Evolutionary conservation across 768 basidiomycete species (phyloP).

Genomic region (Trametes cingulata): DNA sequence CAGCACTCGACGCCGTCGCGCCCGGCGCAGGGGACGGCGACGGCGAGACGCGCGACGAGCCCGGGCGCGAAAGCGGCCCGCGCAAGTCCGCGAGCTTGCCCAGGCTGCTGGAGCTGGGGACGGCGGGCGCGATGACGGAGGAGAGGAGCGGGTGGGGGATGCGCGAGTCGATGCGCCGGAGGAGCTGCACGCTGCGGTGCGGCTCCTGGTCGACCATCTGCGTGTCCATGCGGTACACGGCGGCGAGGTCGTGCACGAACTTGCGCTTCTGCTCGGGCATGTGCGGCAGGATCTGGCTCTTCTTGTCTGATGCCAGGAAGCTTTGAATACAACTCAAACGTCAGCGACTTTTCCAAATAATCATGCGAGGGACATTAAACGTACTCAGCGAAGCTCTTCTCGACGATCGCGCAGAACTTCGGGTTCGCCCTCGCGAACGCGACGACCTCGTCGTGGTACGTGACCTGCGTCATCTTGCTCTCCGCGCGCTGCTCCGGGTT

Average conservation of each 20-base stretch:
- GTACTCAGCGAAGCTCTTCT: conserved; percentile 81
- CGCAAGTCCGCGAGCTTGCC: conserved; percentile 66
- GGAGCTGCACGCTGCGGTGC: conserved; percentile 78
- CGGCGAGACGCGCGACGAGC: conserved; percentile 12
- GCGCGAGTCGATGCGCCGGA: conserved; percentile 80
- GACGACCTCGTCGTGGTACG: conserved; percentile 65
- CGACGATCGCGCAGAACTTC: conserved; percentile 72
- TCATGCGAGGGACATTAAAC: conserved; percentile 26
- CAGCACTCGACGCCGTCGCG: neutral
- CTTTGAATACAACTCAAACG: conserved; percentile 35
- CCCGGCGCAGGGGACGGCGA: conserved; percentile 11
- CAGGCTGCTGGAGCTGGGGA: conserved; percentile 40
- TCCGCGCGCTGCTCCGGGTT: conserved; percentile 51
- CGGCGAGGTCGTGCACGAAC: conserved; percentile 80
- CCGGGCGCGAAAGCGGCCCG: conserved; percentile 23
- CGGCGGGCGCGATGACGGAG: conserved; percentile 29
- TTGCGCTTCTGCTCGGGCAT: conserved; percentile 81
- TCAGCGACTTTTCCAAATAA: neutral
- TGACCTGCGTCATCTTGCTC: conserved; percentile 37
- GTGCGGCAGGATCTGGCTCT: conserved; percentile 71
- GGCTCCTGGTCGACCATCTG: conserved; percentile 93
- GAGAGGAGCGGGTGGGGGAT: conserved; percentile 75
- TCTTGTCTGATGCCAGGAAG: conserved; percentile 69
- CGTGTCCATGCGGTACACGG: conserved; percentile 79
- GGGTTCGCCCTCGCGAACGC: conserved; percentile 58